phyloP scores from a whole-genome alignment of 2,329 filamentous ascomycete species.

The Colletotrichum tanaceti region DNA sequence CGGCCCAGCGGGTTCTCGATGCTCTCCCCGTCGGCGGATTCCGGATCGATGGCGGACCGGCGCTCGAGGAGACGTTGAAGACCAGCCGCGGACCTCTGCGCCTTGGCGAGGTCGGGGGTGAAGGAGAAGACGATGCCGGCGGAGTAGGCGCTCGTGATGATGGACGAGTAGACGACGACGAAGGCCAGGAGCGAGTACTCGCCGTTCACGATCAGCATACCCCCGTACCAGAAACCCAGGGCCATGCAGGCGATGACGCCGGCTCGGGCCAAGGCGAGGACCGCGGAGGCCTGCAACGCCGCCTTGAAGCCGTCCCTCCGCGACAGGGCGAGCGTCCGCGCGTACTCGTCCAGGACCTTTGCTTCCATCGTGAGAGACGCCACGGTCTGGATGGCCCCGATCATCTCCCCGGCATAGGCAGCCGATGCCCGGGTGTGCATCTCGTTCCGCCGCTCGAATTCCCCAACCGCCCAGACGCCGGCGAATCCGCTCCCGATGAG shows the following conservation, averaged over 20 bases:
- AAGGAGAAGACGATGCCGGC: too few relatives aligned
- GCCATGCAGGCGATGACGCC: constrained; percentile 49
- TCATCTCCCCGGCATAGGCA: constrained; percentile 57
- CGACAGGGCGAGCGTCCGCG: constrained; percentile 1
- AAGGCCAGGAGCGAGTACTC: too few relatives aligned
- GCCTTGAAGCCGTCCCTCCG: constrained; percentile 44
- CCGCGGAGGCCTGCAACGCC: constrained; percentile 43
- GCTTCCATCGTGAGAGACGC: constrained; percentile 54
- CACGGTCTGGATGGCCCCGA: constrained; percentile 58
- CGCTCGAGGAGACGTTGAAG: constrained; percentile 7
- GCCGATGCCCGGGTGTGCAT: constrained; percentile 54
- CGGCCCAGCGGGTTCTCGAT: too few relatives aligned
- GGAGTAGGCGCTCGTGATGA: too few relatives aligned
- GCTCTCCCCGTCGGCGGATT: too few relatives aligned
- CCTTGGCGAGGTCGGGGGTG: too few relatives aligned
- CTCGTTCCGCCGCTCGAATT: constrained; percentile 52
- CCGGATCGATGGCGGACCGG: too few relatives aligned
- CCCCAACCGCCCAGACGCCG: constrained; percentile 55
- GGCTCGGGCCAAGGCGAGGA: constrained; percentile 46
- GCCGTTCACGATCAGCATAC: constrained; percentile 5
- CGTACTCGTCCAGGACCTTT: constrained; percentile 43
- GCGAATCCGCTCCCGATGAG: constrained; percentile 55
- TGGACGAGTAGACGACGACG: too few relatives aligned
- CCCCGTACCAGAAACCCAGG: constrained; percentile 51
- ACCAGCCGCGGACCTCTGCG: too few relatives aligned